Evolutionary conservation across 169 alveolate genomes (phyloP).

Genomic region (Eimeria brunetti): DNA sequence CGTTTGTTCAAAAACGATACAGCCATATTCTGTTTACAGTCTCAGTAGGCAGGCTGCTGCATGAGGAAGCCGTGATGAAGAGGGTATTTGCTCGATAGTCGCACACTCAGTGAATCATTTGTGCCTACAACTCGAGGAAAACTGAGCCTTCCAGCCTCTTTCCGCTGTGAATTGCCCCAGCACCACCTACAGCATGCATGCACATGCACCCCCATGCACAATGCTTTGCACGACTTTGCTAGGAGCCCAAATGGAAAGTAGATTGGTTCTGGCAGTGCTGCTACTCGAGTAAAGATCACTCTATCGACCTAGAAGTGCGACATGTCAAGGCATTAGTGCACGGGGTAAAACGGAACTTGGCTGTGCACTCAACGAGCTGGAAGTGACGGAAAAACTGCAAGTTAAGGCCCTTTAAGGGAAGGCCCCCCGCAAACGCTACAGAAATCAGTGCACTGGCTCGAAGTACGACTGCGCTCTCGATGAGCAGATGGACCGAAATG

Average conservation of each 20-base stretch:
- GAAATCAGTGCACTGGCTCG: not conserved
- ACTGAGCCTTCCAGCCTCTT: not conserved
- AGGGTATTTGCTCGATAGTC: not conserved
- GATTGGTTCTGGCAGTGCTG: not conserved
- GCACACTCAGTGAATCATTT: not conserved
- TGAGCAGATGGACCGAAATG: not conserved
- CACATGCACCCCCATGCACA: not conserved
- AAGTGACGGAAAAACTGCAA: not conserved
- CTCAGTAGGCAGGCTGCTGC: not conserved
- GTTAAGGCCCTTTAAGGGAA: not conserved
- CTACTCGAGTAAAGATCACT: not conserved
- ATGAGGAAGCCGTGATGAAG: not conserved
- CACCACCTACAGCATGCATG: not conserved
- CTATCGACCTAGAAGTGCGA: not conserved
- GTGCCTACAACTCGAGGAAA: not conserved
- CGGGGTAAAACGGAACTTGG: not conserved
- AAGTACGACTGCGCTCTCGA: not conserved
- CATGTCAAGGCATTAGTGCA: not conserved
- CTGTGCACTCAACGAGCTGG: not conserved
- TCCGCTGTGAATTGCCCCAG: not conserved
- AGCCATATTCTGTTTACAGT: not conserved
- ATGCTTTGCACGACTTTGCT: not conserved
- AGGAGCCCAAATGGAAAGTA: not conserved
- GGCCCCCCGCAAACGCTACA: not conserved
- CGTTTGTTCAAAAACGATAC: not conserved